Evolutionary conservation across 2,329 filamentous ascomycete genomes (phyloP).

Genomic region (Botrytis sinoallii): DNA sequence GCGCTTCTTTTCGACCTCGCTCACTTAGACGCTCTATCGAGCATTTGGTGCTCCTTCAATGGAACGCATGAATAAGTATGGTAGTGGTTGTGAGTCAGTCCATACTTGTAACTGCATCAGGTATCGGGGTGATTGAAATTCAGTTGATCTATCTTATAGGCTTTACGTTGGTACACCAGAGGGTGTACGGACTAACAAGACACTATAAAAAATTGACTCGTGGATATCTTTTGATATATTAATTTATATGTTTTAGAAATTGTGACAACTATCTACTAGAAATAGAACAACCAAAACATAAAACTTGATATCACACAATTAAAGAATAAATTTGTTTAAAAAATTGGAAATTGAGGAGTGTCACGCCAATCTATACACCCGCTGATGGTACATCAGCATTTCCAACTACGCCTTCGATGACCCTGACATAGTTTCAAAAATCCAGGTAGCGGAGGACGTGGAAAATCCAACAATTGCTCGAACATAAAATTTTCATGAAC

Average conservation of each 20-base stretch:
- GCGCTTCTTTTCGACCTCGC: not conserved
- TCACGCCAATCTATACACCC: no score
- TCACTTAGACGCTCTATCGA: not conserved
- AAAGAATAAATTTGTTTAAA: no score
- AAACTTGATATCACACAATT: no score
- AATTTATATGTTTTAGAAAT: no score
- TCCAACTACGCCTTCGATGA: not conserved
- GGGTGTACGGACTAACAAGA: no score
- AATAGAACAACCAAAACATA: no score
- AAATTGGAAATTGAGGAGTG: no score
- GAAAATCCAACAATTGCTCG: not conserved
- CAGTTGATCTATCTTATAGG: not conserved
- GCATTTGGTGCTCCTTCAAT: not conserved
- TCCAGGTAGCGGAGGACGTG: not conserved
- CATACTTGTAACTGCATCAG: not conserved
- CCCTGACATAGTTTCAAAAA: not conserved
- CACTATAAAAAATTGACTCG: no score
- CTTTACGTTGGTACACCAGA: not conserved
- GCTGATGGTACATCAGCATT: not conserved
- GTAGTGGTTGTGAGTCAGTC: not conserved
- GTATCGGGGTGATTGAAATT: not conserved
- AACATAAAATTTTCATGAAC: not conserved
- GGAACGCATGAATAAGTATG: no score
- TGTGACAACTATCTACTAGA: no score
- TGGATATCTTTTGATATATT: no score